Evolutionary conservation across 345 rosid genomes (phyloP), one percentile per base, ranked within the genome.

Genomic region (Corchorus capsularis): DNA sequence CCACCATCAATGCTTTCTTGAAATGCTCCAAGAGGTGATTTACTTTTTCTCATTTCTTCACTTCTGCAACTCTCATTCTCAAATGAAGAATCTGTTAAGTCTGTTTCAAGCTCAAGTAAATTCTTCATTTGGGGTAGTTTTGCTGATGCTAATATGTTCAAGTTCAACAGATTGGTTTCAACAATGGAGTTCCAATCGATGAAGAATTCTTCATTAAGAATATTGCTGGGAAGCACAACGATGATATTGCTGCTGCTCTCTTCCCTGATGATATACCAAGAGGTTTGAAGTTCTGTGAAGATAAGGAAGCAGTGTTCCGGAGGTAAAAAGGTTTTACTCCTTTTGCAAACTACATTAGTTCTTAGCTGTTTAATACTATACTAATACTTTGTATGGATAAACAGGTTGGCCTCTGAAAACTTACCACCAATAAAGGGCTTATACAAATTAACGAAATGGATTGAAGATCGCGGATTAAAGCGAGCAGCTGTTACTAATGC

Each of bases 401-500:
- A 82, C 87, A 96, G 98, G 75, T 81, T 92, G 83, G 96, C 90
- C 37, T 61, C 85, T 4, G 93, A 94, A 27, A 82, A 94, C 78
- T 62, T 96, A 34, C 75, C 76, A 49, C 83, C 98, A 5, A 53
- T 96, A 32, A 79, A 87, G n/a, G 99, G 97, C 6, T 81, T 96
- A 6, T 84, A 85, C 71, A 85, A 86, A 78, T 63, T 96, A 72
- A 91, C 83, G 75, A 87, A 96, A 82, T 94, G 98, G 98, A 77
- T 96, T 39, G 94, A 96, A 78, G 94, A 90, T 13, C 93, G 73
- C 50, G 97, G 96, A 27, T 63, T 93, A 86, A 96, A 89, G 84
- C 87, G 94, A 3, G 99, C 99, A 32, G 99, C 97, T 0, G 99
- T 96, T 3, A 94, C 99, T 13, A 96, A 96, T 81, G 96, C 99